Evolutionary conservation across 306 rosid species (phyloP).

Genomic region (Medicago lupulina): DNA sequence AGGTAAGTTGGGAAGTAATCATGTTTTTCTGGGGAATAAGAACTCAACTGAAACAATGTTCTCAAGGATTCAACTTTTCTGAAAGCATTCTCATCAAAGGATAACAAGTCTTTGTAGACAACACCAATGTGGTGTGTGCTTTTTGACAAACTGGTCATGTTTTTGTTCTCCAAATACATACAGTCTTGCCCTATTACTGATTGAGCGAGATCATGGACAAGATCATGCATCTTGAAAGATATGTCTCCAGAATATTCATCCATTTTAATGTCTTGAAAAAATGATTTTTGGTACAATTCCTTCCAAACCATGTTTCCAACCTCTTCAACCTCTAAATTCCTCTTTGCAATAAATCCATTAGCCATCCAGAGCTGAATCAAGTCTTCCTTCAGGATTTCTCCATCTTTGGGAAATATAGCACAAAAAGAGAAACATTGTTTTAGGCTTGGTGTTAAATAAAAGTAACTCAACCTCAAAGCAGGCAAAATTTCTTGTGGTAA

Average conservation of each 20-base stretch:
- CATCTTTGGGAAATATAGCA: slow-evolving; percentile 33
- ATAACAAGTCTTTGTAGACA: not conserved
- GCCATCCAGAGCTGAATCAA: slow-evolving; percentile 18
- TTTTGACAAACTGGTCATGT: not conserved
- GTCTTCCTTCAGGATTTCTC: not conserved
- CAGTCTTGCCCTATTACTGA: slow-evolving; percentile 12
- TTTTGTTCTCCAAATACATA: not conserved
- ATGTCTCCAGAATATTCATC: not conserved
- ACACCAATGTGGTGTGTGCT: slow-evolving; percentile 16
- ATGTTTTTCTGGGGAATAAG: accelerated
- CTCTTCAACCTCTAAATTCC: slow-evolving; percentile 18
- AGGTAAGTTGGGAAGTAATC: not conserved
- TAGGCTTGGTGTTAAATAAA: not conserved
- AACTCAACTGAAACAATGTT: not conserved
- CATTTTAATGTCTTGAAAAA: not conserved
- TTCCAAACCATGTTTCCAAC: slow-evolving; percentile 9
- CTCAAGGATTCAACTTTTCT: not conserved
- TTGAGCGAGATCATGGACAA: slow-evolving; percentile 9
- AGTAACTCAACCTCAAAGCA: not conserved
- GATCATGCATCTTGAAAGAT: not conserved
- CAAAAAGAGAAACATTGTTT: slow-evolving; percentile 4
- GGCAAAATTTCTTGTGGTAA: not conserved
- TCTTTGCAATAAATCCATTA: not conserved
- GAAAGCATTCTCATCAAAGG: not conserved
- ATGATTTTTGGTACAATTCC: slow-evolving; percentile 13